A percentile compares a stretch with the other conserved stretches of the same genome.
Conservation (phyloP, 176 grass and related monocot genomes). For the Calamus simplicifolius region DNA sequence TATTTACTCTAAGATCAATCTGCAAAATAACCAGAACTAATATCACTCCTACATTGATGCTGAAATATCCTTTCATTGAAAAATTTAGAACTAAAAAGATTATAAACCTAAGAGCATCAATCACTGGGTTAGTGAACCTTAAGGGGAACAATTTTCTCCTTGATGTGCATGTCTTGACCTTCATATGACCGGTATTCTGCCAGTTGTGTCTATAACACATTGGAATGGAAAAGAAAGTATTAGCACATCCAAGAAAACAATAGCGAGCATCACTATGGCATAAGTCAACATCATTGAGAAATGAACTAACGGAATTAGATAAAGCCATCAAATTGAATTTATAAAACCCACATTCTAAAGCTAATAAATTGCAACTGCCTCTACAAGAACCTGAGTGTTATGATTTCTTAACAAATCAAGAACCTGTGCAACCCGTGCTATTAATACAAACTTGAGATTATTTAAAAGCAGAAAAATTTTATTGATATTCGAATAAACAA, state of each 20-base stretch:
- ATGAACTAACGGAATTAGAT: no score
- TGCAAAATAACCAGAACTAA: conserved; percentile 24
- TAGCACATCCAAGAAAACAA: not conserved
- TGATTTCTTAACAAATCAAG: no score
- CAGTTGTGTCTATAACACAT: conserved; percentile 46
- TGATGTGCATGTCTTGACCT: conserved; percentile 94
- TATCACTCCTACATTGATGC: not conserved
- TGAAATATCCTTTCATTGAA: no score
- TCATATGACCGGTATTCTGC: conserved; percentile 86
- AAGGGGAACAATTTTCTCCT: conserved; percentile 84
- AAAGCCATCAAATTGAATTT: no score
- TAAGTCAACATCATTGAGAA: no score
- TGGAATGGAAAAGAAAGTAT: not conserved
- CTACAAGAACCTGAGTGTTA: no score
- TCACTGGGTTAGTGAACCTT: conserved; percentile 42
- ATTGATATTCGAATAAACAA: no score
- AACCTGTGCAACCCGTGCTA: no score
- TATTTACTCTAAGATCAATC: conserved; percentile 91
- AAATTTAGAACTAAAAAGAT: not conserved
- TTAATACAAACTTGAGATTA: no score
- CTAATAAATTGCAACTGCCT: no score
- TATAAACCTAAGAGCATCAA: not conserved
- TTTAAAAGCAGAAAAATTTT: no score
- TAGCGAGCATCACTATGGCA: not conserved
- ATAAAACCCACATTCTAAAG: no score